Evolutionary conservation across 176 grass and related monocot species (phyloP), one percentile per base, ranked within the genome.

Genomic region (Neostapfia colusana): DNA sequence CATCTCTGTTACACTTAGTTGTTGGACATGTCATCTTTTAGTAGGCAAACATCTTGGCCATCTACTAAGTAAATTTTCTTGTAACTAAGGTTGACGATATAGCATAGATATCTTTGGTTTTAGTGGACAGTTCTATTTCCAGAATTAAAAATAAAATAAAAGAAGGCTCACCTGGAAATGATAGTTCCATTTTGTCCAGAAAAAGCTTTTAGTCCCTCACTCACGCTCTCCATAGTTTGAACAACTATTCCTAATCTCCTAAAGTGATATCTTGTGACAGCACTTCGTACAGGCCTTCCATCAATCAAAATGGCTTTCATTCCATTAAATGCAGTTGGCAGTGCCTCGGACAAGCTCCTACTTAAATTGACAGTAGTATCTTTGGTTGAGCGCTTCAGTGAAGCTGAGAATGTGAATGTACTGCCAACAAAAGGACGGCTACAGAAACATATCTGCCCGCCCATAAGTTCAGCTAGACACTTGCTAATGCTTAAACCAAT

Each of bases 181-280:
- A 40, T 65, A 31, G 37, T 8, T 31, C 75, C 83, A 74, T 93
- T 89, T 84, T 88, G 65, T 76, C 85, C 75, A 81, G 89, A 59
- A 64, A 97, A 89, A 27, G 76, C 62, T 80, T 89, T 79, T 63
- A 92, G 31, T 45, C 67, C 84, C 59, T 60, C 74, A 70, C 69
- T 85, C 67, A 92, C 63, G 57, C 62, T 97, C 74, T 81, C 88
- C 40, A 77, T 84, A 78, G 92, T 73, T 80, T 93, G 82, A 83
- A 81, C 76, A 83, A 25, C 16, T 60, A 98, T 92, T 72, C 89
- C 91, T 68, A 94, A 82, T 65, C 91, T 90, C 75, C 88, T 92
- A 58, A 98, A 69, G 82, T 98, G 95, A 85, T 98, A 98, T 58
- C 34, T 70, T 84, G 95, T 94, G 60, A 98, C 91, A 80, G 91